Conservation (phyloP, 441 rosid species). For the Flueggea neowawraea region DNA sequence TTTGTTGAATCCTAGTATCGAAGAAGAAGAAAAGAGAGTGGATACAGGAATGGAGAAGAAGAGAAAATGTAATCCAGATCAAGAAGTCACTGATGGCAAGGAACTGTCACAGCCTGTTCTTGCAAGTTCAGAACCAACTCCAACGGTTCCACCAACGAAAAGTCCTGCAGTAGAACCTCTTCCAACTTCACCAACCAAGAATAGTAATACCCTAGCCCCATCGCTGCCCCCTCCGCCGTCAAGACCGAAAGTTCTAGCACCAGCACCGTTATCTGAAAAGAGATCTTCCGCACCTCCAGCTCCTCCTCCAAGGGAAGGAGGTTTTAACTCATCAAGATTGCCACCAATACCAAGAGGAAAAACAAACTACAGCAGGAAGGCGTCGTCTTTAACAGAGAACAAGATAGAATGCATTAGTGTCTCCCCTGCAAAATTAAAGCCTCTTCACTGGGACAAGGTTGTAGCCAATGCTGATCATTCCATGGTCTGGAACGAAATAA, state of each 20-base stretch:
- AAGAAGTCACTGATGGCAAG: slow-evolving; percentile 1
- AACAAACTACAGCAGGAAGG: slow-evolving; percentile 13
- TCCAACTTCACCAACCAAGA: slow-evolving; percentile 5
- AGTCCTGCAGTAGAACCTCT: slow-evolving; percentile 7
- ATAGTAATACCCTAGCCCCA: slow-evolving; percentile 8
- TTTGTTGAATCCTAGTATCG: slow-evolving; percentile 27
- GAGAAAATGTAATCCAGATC: background rate
- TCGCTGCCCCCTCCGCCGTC: slow-evolving; percentile 14
- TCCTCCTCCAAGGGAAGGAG: slow-evolving; percentile 20
- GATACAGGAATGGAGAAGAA: slow-evolving; percentile 6
- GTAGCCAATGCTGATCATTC: slow-evolving; percentile 47
- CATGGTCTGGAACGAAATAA: slow-evolving; percentile 67
- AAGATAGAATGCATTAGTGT: slow-evolving; percentile 17
- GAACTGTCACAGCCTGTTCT: too few relatives aligned
- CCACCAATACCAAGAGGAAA: slow-evolving; percentile 32
- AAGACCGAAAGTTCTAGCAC: background rate
- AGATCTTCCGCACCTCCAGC: slow-evolving; percentile 17
- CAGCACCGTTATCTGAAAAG: background rate
- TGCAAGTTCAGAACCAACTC: slow-evolving; percentile 3
- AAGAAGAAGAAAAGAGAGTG: slow-evolving; percentile 22
- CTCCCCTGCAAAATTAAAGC: slow-evolving; percentile 44
- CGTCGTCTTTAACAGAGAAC: slow-evolving; percentile 20
- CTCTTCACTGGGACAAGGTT: slow-evolving; percentile 74
- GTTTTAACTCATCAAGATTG: slow-evolving; percentile 26
- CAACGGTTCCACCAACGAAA: background rate